A percentile compares a stretch with the other conserved stretches of the same genome.
These are phyloP conservation scores for Vanderwaltozyma verrucispora DNA, from an alignment of 805 yeast genomes.

Conservation along the genomic window DNA sequence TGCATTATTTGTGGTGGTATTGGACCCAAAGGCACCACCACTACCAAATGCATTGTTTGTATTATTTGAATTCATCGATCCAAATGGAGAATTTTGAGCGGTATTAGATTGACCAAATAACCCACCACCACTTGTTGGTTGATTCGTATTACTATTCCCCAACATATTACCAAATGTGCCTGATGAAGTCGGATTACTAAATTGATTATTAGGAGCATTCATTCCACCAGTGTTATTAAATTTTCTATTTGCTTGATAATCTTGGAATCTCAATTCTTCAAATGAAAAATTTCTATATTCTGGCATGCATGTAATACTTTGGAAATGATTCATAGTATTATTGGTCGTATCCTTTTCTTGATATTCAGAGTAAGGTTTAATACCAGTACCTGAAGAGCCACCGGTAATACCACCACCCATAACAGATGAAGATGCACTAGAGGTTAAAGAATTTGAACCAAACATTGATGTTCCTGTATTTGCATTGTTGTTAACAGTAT, in stretches of 20 bases:
- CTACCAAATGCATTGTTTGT: slow-evolving; percentile 6
- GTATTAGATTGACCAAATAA: slow-evolving; percentile 21
- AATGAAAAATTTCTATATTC: slow-evolving; percentile 72
- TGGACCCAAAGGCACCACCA: slow-evolving; percentile 4
- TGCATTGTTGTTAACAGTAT: slow-evolving; percentile 11
- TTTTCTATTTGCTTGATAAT: slow-evolving; percentile 56
- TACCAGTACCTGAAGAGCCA: slow-evolving; percentile 58
- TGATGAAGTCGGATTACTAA: slow-evolving; percentile 13
- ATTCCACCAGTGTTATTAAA: slow-evolving; percentile 12
- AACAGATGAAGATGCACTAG: slow-evolving; percentile 3
- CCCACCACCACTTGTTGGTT: slow-evolving; percentile 10
- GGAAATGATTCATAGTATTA: slow-evolving; percentile 48
- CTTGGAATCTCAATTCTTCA: slow-evolving; percentile 85
- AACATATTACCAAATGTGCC: slow-evolving; percentile 11
- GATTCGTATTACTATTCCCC: slow-evolving; percentile 14
- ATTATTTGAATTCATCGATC: slow-evolving; percentile 4
- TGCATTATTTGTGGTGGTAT: slow-evolving; percentile 16
- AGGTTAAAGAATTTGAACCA: slow-evolving; percentile 16
- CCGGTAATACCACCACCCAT: slow-evolving; percentile 4
- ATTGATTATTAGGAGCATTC: slow-evolving; percentile 6
- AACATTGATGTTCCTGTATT: slow-evolving; percentile 2
- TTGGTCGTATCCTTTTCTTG: slow-evolving; percentile 61
- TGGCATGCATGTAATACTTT: slow-evolving; percentile 80
- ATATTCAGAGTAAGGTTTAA: slow-evolving; percentile 56
- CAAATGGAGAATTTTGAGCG: slow-evolving; percentile 15